Conservation (phyloP, 331 rosid genomes). For the Rosa hybrid region DNA sequence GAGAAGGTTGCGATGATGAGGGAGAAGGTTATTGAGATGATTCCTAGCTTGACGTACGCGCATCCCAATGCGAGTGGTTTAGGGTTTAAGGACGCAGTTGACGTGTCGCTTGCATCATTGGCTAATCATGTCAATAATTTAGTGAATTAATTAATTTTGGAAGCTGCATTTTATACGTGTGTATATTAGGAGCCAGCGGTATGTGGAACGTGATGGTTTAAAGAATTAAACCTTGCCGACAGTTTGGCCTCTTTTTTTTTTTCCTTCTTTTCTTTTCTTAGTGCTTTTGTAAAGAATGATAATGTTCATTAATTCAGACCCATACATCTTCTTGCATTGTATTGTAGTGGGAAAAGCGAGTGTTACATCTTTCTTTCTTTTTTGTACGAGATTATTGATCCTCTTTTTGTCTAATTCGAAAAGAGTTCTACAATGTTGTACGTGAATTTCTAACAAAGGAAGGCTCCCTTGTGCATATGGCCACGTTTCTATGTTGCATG, state of each 20-base stretch:
- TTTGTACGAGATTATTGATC: too few relatives aligned
- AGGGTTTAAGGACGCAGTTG: constrained; percentile 63
- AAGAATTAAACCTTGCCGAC: not conserved
- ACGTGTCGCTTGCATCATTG: constrained; percentile 45
- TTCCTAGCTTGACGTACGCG: constrained; percentile 57
- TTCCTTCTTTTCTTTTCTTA: not conserved
- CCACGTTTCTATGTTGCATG: not conserved
- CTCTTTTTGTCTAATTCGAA: not conserved
- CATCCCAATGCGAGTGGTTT: constrained; percentile 55
- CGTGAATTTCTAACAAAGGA: not conserved
- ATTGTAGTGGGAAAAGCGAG: too few relatives aligned
- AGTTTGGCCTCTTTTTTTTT: not conserved
- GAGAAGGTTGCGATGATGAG: constrained; percentile 49
- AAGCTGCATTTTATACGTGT: not conserved
- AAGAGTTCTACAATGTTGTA: not conserved
- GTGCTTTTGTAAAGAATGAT: not conserved
- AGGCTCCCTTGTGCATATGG: not conserved
- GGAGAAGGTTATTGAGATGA: constrained; percentile 45
- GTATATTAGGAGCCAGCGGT: not conserved
- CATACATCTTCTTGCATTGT: too few relatives aligned
- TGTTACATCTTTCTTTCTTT: too few relatives aligned
- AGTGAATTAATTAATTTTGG: not conserved
- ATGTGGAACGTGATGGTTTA: not conserved
- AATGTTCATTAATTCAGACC: too few relatives aligned
- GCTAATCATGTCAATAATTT: constrained; percentile 14